Evolutionary conservation across 306 rosid genomes (phyloP).

Genomic region (Vicia villosa): DNA sequence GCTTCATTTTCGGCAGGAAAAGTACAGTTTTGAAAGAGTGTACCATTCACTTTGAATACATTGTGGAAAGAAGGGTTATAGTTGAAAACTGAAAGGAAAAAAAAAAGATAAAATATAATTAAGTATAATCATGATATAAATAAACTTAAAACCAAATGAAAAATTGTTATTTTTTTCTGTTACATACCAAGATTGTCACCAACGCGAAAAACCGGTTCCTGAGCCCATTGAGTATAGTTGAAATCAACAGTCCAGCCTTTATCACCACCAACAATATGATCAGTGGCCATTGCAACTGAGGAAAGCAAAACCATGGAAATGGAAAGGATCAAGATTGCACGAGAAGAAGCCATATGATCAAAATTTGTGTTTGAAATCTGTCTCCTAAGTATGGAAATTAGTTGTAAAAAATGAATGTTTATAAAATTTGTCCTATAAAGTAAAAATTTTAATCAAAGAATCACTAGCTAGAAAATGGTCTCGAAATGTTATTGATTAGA

Average conservation of each 20-base stretch:
- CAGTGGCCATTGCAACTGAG: slow-evolving; percentile 44
- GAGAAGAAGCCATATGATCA: slow-evolving; percentile 45
- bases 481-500: slow-evolving; percentile 1
- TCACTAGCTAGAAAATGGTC: neutral
- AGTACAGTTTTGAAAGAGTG: slow-evolving; percentile 22
- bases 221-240: slow-evolving; percentile 46
- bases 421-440: neutral
- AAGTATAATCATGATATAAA: neutral
- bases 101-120: neutral
- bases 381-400: neutral
- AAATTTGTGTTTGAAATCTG: neutral
- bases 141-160: neutral
- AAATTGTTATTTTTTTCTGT: neutral
- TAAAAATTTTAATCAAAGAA: neutral
- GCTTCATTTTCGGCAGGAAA: neutral
- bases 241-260: slow-evolving; percentile 43
- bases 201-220: slow-evolving; percentile 40
- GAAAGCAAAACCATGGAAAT: slow-evolving; percentile 42
- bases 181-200: slow-evolving; percentile 51
- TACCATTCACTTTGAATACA: slow-evolving; percentile 37
- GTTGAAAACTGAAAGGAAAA: slow-evolving; percentile 33
- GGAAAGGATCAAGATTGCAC: slow-evolving; percentile 20
- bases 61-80: slow-evolving; percentile 23
- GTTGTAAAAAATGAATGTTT: neutral
- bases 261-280: slow-evolving; percentile 44